These are phyloP conservation scores for Fusarium citri DNA, from an alignment of 2,329 filamentous ascomycete species.

Conservation along the genomic window DNA sequence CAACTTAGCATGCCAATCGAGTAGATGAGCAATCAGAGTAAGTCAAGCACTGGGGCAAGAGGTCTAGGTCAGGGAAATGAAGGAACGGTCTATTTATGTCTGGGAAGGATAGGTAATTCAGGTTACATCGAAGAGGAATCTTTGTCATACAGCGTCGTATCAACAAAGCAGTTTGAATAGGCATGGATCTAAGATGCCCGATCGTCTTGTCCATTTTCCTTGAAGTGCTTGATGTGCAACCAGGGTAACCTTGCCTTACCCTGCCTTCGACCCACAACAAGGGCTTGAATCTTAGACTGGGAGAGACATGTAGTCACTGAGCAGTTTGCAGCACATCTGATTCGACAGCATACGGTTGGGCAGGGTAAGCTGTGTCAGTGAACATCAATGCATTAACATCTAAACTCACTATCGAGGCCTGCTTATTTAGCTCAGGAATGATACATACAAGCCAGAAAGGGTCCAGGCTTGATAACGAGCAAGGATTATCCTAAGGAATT, in stretches of 20 bases:
- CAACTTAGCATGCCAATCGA: background rate
- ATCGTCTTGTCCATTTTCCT: background rate
- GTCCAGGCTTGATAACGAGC: background rate
- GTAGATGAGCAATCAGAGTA: background rate
- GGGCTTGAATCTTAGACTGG: background rate
- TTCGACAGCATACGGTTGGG: background rate
- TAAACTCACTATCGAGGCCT: background rate
- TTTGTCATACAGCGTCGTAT: background rate
- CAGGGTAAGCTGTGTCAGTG: background rate
- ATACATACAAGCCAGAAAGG: no score
- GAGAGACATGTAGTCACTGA: background rate
- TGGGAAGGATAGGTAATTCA: background rate
- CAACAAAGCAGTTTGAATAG: background rate
- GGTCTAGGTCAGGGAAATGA: background rate
- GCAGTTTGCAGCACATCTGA: background rate
- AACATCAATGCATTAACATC: background rate
- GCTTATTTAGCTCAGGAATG: background rate
- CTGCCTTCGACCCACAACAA: background rate
- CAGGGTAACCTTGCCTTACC: background rate
- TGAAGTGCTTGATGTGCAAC: background rate
- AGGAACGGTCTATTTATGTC: background rate
- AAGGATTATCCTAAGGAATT: constrained; percentile 9
- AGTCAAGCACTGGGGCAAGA: background rate
- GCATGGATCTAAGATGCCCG: background rate
- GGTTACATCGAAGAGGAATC: background rate